A percentile compares a stretch with the other conserved stretches of the same genome.
These are phyloP conservation scores for Phoma sp. DNA, from an alignment of 2,329 filamentous ascomycete genomes.

Conservation along the genomic window DNA sequence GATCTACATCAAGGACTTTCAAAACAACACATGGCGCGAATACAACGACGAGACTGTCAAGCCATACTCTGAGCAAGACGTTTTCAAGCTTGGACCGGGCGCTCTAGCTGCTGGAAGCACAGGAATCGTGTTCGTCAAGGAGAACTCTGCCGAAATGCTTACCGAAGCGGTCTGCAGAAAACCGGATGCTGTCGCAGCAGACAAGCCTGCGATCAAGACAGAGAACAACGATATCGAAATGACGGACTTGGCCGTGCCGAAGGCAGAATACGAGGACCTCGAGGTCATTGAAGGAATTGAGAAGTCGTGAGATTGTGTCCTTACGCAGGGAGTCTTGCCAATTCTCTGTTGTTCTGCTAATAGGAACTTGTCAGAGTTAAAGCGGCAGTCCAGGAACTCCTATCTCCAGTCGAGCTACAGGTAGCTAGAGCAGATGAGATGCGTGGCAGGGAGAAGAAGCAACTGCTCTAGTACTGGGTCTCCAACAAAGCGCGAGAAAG, in stretches of 20 bases:
- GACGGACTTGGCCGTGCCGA: conserved; percentile 9
- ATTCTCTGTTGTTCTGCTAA: conserved; percentile 3
- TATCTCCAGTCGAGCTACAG: not conserved
- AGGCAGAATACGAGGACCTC: conserved; percentile 20
- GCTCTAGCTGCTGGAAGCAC: conserved; percentile 55
- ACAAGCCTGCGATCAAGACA: not conserved
- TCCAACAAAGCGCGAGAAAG: conserved; percentile 6
- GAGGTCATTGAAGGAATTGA: conserved; percentile 40
- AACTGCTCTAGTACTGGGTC: conserved; percentile 5
- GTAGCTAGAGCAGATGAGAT: not conserved
- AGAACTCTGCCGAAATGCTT: conserved; percentile 66
- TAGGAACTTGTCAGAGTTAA: not conserved
- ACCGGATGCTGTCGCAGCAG: conserved; percentile 13
- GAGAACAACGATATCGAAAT: conserved; percentile 17
- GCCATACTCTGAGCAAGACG: conserved; percentile 68
- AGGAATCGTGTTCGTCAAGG: conserved; percentile 84
- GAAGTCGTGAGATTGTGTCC: conserved; percentile 30
- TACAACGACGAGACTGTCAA: conserved; percentile 91
- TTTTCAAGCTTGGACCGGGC: conserved; percentile 71
- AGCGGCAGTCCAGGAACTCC: not conserved
- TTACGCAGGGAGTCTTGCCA: not conserved
- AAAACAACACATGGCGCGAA: conserved; percentile 80
- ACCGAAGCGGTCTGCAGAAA: conserved; percentile 60
- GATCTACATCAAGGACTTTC: conserved; percentile 94
- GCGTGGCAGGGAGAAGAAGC: not conserved